These are phyloP conservation scores for Prunus fruticosa DNA, from an alignment of 306 rosid species.

Conservation along the genomic window DNA sequence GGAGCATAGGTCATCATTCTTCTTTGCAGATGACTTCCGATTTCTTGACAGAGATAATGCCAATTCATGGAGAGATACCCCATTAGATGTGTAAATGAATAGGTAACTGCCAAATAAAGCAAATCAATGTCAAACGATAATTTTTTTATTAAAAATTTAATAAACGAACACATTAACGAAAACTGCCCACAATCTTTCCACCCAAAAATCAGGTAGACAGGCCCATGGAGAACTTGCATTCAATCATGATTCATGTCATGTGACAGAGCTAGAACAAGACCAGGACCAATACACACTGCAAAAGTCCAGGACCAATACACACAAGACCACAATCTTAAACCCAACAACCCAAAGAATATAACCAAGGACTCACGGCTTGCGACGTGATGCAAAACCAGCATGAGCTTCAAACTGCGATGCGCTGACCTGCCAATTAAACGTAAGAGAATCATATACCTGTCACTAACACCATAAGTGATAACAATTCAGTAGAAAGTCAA, in stretches of 20 bases:
- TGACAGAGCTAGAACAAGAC: not conserved
- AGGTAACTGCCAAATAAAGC: slow-evolving; percentile 60
- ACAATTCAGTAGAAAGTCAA: slow-evolving; percentile 9
- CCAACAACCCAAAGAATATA: not conserved
- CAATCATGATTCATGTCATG: slow-evolving; percentile 4
- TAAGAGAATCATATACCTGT: slow-evolving; percentile 9
- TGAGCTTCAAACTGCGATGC: slow-evolving; percentile 94
- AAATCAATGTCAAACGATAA: slow-evolving; percentile 11
- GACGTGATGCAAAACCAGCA: slow-evolving; percentile 93
- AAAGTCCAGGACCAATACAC: slow-evolving; percentile 8
- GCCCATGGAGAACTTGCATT: not conserved
- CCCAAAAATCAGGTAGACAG: slow-evolving; percentile 4
- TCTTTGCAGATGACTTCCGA: slow-evolving; percentile 48
- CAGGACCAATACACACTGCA: not conserved
- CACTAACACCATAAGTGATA: slow-evolving; percentile 7
- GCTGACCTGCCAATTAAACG: slow-evolving; percentile 57
- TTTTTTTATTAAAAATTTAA: not conserved
- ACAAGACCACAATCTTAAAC: slow-evolving; percentile 9
- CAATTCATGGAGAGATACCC: slow-evolving; percentile 90
- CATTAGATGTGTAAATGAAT: slow-evolving; percentile 83
- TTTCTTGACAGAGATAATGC: slow-evolving; percentile 65
- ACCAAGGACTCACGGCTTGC: slow-evolving; percentile 86
- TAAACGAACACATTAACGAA: not conserved
- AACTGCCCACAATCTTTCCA: slow-evolving; percentile 6
- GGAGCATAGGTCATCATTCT: slow-evolving; percentile 81